A percentile compares a stretch with the other conserved stretches of the same genome.
Evolutionary conservation across 768 basidiomycete genomes (phyloP).

Genomic region (Hygrophorus russula): DNA sequence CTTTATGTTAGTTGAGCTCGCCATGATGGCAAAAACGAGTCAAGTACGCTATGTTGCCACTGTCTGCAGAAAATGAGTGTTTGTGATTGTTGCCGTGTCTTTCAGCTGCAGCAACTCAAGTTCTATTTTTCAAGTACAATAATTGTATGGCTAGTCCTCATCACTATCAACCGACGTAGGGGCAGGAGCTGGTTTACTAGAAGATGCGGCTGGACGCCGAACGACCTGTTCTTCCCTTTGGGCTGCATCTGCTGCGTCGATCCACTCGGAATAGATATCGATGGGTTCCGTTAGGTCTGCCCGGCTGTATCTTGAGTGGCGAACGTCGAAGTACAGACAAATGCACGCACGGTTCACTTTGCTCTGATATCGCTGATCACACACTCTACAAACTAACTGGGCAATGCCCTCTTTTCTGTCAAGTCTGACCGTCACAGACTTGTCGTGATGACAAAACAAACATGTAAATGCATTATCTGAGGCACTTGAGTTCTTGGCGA

Average conservation of each 20-base stretch:
- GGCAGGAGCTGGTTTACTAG: constrained; percentile 39
- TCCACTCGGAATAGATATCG: constrained; percentile 89
- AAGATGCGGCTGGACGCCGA: constrained; percentile 37
- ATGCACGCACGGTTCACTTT: constrained; percentile 62
- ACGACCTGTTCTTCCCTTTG: constrained; percentile 51
- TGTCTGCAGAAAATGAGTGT: background rate
- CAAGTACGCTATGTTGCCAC: constrained; percentile 7
- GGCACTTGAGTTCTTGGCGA: constrained; percentile 1
- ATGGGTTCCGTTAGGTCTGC: constrained; percentile 79
- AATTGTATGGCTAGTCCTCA: constrained; percentile 24
- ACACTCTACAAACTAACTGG: constrained; percentile 71
- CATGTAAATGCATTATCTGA: constrained; percentile 79
- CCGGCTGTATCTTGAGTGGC: constrained; percentile 5
- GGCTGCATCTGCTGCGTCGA: constrained; percentile 79
- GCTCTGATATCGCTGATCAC: constrained; percentile 80
- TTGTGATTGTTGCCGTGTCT: constrained; percentile 7
- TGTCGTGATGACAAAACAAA: constrained; percentile 84
- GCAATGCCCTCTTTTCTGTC: constrained; percentile 82
- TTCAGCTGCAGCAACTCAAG: background rate
- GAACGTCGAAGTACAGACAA: constrained; percentile 2
- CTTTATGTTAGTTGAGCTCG: constrained; percentile 88
- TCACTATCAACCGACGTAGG: constrained; percentile 36
- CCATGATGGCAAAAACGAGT: constrained; percentile 28
- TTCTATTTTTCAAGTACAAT: background rate
- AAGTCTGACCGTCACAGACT: constrained; percentile 74